These are phyloP conservation scores for Cicer yamashitae DNA, from an alignment of 306 rosid species.

Conservation along the genomic window DNA sequence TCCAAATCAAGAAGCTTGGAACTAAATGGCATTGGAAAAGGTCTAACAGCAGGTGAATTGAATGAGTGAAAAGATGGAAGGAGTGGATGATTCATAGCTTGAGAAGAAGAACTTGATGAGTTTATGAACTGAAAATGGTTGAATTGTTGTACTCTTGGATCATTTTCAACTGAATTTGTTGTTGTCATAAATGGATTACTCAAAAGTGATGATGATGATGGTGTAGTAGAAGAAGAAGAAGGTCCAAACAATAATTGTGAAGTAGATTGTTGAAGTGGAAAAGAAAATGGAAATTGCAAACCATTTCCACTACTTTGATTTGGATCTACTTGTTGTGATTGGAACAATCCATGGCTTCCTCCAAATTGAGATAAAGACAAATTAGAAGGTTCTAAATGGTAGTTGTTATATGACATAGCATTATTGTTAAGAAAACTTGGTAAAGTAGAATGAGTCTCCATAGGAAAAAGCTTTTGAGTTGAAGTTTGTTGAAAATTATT, in stretches of 20 bases:
- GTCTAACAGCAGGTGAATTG: slow-evolving; percentile 50
- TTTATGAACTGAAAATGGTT: slow-evolving; percentile 63
- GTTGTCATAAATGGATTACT: slow-evolving; percentile 51
- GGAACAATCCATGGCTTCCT: slow-evolving; percentile 60
- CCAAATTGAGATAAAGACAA: slow-evolving; percentile 72
- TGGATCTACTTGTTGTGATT: slow-evolving; percentile 51
- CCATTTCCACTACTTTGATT: slow-evolving; percentile 36
- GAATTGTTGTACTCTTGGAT: slow-evolving; percentile 51
- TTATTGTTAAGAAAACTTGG: slow-evolving; percentile 57
- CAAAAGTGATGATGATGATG: slow-evolving; percentile 50
- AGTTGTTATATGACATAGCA: slow-evolving; percentile 49
- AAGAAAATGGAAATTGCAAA: slow-evolving; percentile 48
- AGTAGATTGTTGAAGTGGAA: slow-evolving; percentile 29
- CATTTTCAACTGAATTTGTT: slow-evolving; percentile 47
- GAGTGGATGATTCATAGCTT: slow-evolving; percentile 47
- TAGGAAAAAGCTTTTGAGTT: slow-evolving; percentile 66
- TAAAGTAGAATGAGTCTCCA: slow-evolving; percentile 45
- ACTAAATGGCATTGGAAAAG: slow-evolving; percentile 52
- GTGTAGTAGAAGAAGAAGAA: slow-evolving; percentile 45
- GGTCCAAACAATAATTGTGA: slow-evolving; percentile 63
- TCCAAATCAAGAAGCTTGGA: slow-evolving; percentile 54
- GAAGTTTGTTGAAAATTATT: slow-evolving; percentile 42
- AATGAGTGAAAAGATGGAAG: slow-evolving; percentile 55
- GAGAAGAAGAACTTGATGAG: slow-evolving; percentile 52
- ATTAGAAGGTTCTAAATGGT: slow-evolving; percentile 55